These are phyloP conservation scores for Epicoccum sorghinum DNA, from an alignment of 2,329 filamentous ascomycete species.

Conservation along the genomic window DNA sequence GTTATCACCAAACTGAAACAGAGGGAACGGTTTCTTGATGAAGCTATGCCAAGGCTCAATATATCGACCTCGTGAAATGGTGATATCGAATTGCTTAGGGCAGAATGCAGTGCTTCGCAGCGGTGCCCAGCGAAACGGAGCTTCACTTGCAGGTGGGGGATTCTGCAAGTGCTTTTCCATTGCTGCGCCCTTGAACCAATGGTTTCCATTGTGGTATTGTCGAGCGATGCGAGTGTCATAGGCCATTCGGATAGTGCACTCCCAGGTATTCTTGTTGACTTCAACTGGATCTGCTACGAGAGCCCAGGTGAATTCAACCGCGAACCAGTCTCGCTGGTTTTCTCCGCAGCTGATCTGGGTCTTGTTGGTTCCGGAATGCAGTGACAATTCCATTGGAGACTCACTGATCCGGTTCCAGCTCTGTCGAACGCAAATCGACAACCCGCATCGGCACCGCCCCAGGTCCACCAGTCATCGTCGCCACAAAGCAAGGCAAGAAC, in stretches of 20 bases:
- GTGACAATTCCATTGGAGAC: neutral
- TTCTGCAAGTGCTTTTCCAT: conserved; percentile 7
- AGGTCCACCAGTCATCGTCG: conserved; percentile 4
- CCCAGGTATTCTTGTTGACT: neutral
- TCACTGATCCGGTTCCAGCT: conserved; percentile 5
- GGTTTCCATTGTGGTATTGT: neutral
- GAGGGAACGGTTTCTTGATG: conserved; percentile 2
- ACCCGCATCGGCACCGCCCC: neutral
- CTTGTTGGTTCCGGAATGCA: neutral
- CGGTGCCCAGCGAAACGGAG: conserved; percentile 12
- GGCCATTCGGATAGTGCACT: neutral
- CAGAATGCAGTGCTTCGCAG: conserved; percentile 9
- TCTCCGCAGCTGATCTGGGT: neutral
- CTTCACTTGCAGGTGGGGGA: conserved; percentile 7
- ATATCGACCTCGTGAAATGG: conserved; percentile 10
- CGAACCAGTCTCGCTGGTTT: conserved; percentile 3
- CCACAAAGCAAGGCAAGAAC: conserved; percentile 7
- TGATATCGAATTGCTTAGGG: conserved; percentile 10
- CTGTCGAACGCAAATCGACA: conserved; percentile 6
- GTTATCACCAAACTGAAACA: conserved; percentile 1
- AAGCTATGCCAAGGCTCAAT: conserved; percentile 9
- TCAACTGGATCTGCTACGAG: neutral
- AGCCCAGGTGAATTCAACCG: conserved; percentile 1
- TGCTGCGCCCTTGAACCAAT: neutral
- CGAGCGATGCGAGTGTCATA: conserved; percentile 1